These are phyloP conservation scores for Ilyonectria mors-panacis DNA, from an alignment of 2,329 filamentous ascomycete genomes.

Conservation along the genomic window DNA sequence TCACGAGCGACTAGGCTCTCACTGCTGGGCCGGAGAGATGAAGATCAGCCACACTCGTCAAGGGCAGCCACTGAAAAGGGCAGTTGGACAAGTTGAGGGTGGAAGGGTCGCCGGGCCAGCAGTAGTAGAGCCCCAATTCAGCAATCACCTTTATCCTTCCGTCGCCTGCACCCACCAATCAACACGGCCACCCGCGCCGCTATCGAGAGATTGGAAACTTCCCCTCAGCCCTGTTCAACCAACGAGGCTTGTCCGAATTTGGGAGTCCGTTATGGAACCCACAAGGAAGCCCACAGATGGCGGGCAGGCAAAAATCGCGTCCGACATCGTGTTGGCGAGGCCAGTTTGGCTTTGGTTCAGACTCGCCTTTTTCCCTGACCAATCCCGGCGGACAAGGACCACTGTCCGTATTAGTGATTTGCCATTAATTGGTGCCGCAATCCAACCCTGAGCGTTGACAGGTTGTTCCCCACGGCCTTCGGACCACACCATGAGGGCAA, in stretches of 20 bases:
- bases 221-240: constrained; percentile 34
- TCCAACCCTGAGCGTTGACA: constrained; percentile 38
- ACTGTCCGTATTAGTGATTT: constrained; percentile 34
- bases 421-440: constrained; percentile 31
- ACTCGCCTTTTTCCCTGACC: constrained; percentile 13
- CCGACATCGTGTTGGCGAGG: constrained; percentile 10
- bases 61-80: constrained; percentile 36
- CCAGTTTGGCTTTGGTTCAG: constrained; percentile 16
- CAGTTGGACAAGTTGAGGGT: constrained; percentile 25
- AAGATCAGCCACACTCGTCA: constrained; percentile 41
- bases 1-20: constrained; percentile 6
- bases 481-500: constrained; percentile 36
- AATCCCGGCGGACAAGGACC: constrained; percentile 11
- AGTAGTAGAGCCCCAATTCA: constrained; percentile 5
- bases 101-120: neutral
- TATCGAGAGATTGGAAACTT: constrained; percentile 31
- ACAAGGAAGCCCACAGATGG: constrained; percentile 10
- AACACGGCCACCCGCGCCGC: constrained; percentile 18
- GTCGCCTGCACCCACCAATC: constrained; percentile 30
- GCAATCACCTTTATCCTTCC: constrained; percentile 27
- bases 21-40: constrained; percentile 31
- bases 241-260: constrained; percentile 26
- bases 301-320: constrained; percentile 10
- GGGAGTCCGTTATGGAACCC: constrained; percentile 27
- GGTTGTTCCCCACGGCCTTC: constrained; percentile 37